Conservation (phyloP, 148 eudicot genomes). For the Pouteria glomerata region DNA sequence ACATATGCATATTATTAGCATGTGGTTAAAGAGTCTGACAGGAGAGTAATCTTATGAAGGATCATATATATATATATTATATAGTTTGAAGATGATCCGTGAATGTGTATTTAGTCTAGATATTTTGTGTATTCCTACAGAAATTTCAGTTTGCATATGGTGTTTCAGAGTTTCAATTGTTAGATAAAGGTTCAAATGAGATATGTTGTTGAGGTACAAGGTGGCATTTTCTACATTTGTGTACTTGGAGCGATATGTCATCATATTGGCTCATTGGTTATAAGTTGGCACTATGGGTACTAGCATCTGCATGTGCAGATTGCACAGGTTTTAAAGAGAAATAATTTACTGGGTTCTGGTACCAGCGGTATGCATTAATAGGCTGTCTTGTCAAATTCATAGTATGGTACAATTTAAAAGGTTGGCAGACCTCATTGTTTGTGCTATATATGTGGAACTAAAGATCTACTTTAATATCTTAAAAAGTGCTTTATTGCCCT, state of each 20-base stretch:
- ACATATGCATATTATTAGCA: no score
- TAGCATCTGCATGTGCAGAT: neutral
- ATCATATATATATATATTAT: no score
- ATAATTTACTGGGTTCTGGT: slow-evolving; percentile 2
- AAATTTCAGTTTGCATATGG: no score
- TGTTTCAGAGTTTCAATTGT: no score
- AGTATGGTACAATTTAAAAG: neutral
- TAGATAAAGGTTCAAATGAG: no score
- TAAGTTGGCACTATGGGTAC: neutral
- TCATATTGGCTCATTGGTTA: neutral
- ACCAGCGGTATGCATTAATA: neutral
- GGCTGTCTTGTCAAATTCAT: neutral
- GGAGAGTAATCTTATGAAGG: no score
- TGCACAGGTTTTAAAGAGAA: neutral
- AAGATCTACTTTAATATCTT: neutral
- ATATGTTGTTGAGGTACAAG: no score
- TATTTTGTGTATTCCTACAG: no score
- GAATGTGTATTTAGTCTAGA: no score
- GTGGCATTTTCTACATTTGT: no score
- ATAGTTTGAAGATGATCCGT: no score
- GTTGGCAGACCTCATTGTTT: neutral
- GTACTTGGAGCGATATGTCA: neutral
- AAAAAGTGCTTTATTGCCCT: neutral
- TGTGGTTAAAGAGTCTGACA: no score
- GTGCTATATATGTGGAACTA: neutral